A percentile compares a stretch with the other conserved stretches of the same genome.
Evolutionary conservation across 2,329 filamentous ascomycete species (phyloP).

Genomic region (Fusarium chaquense): DNA sequence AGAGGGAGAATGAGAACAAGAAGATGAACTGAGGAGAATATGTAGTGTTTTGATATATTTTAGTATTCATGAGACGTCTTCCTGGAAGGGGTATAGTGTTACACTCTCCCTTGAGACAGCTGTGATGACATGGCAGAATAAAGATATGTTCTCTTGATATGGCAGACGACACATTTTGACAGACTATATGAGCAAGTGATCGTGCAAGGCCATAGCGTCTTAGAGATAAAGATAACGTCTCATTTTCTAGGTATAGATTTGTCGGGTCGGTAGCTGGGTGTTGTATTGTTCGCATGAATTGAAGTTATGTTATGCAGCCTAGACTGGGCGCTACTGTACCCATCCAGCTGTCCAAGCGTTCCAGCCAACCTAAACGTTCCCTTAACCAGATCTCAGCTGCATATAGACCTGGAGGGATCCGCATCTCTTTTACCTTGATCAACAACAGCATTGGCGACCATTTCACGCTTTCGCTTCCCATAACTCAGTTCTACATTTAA

Average conservation of each 20-base stretch:
- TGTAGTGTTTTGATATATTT: neutral
- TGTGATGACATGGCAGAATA: neutral
- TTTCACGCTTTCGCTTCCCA: slow-evolving; percentile 10
- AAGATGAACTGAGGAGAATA: slow-evolving; percentile 30
- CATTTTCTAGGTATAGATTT: neutral
- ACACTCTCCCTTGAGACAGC: neutral
- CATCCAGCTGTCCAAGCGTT: slow-evolving; percentile 26
- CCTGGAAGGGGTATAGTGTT: neutral
- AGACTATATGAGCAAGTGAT: neutral
- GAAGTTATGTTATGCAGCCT: slow-evolving; percentile 8
- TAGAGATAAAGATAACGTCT: neutral
- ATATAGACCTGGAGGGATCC: slow-evolving; percentile 12
- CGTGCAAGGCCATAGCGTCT: too few species aligned
- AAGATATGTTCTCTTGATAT: neutral
- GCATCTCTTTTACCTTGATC: slow-evolving; percentile 24
- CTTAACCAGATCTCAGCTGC: slow-evolving; percentile 21
- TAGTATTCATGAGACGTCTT: neutral
- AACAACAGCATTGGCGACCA: slow-evolving; percentile 18
- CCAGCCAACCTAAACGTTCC: neutral
- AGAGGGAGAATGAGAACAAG: slow-evolving; percentile 40
- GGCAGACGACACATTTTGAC: neutral
- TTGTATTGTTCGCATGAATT: slow-evolving; percentile 2
- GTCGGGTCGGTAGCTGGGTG: neutral
- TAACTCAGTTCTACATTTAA: slow-evolving; percentile 21
- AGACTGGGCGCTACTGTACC: neutral